phyloP scores from a whole-genome alignment of 495 filamentous ascomycete genomes.

The Platismatia glauca region DNA sequence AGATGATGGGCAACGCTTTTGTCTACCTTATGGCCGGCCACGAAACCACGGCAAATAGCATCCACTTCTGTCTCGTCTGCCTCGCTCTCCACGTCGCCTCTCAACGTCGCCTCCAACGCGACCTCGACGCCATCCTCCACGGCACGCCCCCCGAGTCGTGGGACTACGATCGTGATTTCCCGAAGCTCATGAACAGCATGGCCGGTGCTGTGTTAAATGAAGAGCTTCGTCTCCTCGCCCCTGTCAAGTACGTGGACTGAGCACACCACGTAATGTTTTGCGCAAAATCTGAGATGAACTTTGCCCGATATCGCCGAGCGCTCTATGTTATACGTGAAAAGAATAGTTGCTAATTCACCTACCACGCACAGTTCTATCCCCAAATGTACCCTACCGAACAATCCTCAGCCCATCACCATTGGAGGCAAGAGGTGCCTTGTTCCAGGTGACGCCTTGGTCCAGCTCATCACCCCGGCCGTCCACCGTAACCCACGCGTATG shows the following conservation, averaged over 20 bases:
- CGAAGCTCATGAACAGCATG: conserved; percentile 49
- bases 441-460: conserved; percentile 40
- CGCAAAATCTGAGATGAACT: background rate
- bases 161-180: conserved; percentile 53
- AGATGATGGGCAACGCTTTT: conserved; percentile 64
- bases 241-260: conserved; percentile 31
- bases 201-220: conserved; percentile 62
- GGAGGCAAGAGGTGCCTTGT: conserved; percentile 42
- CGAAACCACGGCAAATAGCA: conserved; percentile 59
- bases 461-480: conserved; percentile 35
- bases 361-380: conserved; percentile 33
- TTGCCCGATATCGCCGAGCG: background rate
- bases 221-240: conserved; percentile 53
- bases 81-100: conserved; percentile 50
- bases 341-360: background rate
- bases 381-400: conserved; percentile 45
- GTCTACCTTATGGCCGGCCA: conserved; percentile 65
- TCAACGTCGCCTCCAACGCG: conserved; percentile 52
- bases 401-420: conserved; percentile 44
- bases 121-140: conserved; percentile 50
- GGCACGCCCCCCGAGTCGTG: conserved; percentile 43
- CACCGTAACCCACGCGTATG: conserved; percentile 55
- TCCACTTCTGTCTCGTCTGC: conserved; percentile 52
- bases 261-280: background rate
- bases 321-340: background rate